phyloP scores from a whole-genome alignment of 768 basidiomycete genomes.

The Termitomyces sp. region DNA sequence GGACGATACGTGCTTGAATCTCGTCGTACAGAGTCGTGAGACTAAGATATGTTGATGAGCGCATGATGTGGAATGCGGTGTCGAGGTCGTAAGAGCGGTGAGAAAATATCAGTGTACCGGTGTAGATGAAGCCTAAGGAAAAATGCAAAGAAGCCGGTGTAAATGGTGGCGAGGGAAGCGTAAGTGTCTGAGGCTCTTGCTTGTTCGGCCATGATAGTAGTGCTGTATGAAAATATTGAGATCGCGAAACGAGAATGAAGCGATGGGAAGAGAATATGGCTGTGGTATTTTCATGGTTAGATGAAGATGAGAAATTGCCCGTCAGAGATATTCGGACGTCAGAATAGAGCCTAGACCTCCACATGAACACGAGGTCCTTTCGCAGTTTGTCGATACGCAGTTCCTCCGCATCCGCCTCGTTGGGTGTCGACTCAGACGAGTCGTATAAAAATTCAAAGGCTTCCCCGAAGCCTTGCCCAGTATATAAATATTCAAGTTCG shows the following conservation, averaged over 20 bases:
- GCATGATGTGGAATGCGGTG: constrained; percentile 87
- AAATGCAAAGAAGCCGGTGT: constrained; percentile 93
- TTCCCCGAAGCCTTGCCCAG: constrained; percentile 83
- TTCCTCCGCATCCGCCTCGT: constrained; percentile 36
- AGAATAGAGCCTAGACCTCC: constrained; percentile 90
- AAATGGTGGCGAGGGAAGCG: constrained; percentile 87
- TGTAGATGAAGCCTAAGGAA: constrained; percentile 91
- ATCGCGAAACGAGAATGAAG: constrained; percentile 87
- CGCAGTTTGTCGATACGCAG: constrained; percentile 78
- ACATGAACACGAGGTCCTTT: constrained; percentile 95
- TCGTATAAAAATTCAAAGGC: constrained; percentile 88
- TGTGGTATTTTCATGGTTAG: constrained; percentile 62
- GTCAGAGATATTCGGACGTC: constrained; percentile 82
- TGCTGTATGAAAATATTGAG: constrained; percentile 78
- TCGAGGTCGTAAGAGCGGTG: constrained; percentile 90
- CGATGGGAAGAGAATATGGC: constrained; percentile 90
- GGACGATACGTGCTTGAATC: constrained; percentile 73
- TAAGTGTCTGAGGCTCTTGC: constrained; percentile 52
- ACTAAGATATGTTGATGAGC: constrained; percentile 74
- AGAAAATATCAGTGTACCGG: constrained; percentile 89
- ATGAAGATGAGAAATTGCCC: constrained; percentile 58
- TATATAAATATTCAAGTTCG: constrained; percentile 93
- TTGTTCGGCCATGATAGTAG: constrained; percentile 58
- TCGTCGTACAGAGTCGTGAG: constrained; percentile 73
- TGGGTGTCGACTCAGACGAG: constrained; percentile 45